phyloP scores from a whole-genome alignment of 2,329 filamentous ascomycete species.

The Emergomyces pasteurianus region DNA sequence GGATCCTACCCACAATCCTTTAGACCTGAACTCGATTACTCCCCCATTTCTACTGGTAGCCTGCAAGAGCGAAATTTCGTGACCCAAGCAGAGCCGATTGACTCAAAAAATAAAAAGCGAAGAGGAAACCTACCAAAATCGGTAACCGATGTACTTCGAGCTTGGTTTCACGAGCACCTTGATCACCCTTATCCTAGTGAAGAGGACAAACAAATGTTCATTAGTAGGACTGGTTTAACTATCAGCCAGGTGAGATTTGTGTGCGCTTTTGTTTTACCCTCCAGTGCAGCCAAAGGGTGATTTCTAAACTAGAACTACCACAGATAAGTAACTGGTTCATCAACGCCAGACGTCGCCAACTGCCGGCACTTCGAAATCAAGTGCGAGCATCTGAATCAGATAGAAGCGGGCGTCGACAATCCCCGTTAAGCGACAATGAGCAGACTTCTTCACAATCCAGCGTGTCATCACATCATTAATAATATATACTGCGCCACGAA shows the following conservation, averaged over 20 bases:
- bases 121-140: constrained; percentile 85
- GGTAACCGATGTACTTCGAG: constrained; percentile 66
- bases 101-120: constrained; percentile 41
- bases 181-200: constrained; percentile 77
- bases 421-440: constrained; percentile 2
- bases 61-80: constrained; percentile 27
- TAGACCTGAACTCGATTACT: constrained; percentile 23
- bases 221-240: constrained; percentile 62
- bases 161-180: constrained; percentile 69
- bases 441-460: constrained; percentile 1
- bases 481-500: not conserved
- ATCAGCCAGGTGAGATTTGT: constrained; percentile 47
- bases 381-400: constrained; percentile 17
- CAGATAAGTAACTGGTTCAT: constrained; percentile 45
- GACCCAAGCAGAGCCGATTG: constrained; percentile 25
- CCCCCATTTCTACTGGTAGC: constrained; percentile 19
- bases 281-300: not conserved
- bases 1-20: constrained; percentile 16
- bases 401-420: not conserved
- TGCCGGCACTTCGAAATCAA: constrained; percentile 36
- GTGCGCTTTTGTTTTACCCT: not conserved
- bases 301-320: not conserved
- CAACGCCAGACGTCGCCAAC: constrained; percentile 37
- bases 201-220: constrained; percentile 74
- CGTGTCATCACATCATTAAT: constrained; percentile 1